phyloP scores from a whole-genome alignment of 2,329 filamentous ascomycete genomes.

The Alternaria triticina region DNA sequence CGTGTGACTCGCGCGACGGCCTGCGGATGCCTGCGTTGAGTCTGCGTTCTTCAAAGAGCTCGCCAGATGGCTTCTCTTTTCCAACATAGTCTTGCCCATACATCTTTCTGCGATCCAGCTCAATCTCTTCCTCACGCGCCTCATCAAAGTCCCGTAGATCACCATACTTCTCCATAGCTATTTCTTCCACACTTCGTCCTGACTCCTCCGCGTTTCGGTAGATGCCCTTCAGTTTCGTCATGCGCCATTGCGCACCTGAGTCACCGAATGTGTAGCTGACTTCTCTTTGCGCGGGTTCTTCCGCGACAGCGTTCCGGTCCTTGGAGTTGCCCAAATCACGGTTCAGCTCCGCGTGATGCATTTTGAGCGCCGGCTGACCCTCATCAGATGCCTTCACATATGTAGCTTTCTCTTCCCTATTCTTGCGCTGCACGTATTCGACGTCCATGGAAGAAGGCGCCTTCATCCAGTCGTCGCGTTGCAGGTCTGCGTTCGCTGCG shows the following conservation, averaged over 20 bases:
- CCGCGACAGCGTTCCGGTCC: constrained; percentile 23
- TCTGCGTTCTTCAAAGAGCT: constrained; percentile 80
- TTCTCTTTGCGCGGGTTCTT: constrained; percentile 64
- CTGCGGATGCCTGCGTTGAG: constrained; percentile 62
- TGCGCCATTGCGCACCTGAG: constrained; percentile 88
- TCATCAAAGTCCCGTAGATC: constrained; percentile 86
- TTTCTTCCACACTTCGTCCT: constrained; percentile 75
- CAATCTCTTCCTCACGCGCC: constrained; percentile 89
- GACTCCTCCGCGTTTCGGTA: constrained; percentile 80
- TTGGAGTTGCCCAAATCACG: constrained; percentile 67
- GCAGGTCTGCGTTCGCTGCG: constrained; percentile 51
- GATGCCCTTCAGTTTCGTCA: constrained; percentile 90
- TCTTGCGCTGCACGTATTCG: constrained; percentile 77
- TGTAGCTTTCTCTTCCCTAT: constrained; percentile 53
- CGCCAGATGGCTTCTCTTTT: constrained; percentile 86
- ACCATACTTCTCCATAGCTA: constrained; percentile 83
- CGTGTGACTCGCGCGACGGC: constrained; percentile 29
- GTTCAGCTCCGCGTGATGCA: constrained; percentile 86
- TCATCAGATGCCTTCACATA: constrained; percentile 58
- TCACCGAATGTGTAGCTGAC: constrained; percentile 90
- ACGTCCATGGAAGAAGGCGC: constrained; percentile 81
- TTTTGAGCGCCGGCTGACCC: constrained; percentile 67
- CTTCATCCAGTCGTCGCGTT: constrained; percentile 94
- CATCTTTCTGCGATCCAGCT: constrained; percentile 79
- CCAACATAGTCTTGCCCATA: constrained; percentile 87